phyloP scores from a whole-genome alignment of 805 yeast genomes.

The Saccharomycopsis sp. region DNA sequence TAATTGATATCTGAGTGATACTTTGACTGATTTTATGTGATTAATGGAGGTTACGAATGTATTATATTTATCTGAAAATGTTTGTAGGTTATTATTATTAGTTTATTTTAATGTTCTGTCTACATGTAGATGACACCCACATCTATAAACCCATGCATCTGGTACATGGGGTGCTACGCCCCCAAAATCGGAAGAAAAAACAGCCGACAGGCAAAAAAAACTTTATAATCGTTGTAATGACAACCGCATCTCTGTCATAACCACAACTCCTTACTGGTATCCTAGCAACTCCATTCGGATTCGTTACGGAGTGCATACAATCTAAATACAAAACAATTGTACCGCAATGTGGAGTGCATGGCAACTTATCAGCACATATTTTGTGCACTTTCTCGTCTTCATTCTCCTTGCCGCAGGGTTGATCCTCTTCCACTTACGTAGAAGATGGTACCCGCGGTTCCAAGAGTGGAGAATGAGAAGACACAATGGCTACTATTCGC shows the following conservation, averaged over 20 bases:
- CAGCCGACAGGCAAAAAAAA: neutral
- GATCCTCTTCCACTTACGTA: constrained; percentile 31
- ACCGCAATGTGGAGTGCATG: neutral
- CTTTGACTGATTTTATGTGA: no score
- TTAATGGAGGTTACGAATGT: neutral
- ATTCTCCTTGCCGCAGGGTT: constrained; percentile 23
- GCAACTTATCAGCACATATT: constrained; percentile 3
- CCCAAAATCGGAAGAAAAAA: neutral
- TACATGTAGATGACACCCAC: no score
- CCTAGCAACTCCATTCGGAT: no score
- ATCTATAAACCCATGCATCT: no score
- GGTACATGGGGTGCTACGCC: neutral
- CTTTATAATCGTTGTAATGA: neutral
- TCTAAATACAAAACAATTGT: neutral
- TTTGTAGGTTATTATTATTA: no score
- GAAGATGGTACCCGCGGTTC: constrained; percentile 22
- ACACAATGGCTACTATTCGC: neutral
- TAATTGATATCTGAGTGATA: no score
- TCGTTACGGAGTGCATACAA: neutral
- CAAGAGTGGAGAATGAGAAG: neutral
- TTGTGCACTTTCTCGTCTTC: constrained; percentile 10
- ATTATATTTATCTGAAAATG: no score
- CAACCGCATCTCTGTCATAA: neutral
- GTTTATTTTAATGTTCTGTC: no score
- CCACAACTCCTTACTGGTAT: neutral